Conservation (phyloP, 1,284 basidiomycete genomes). For the Cryptococcus sp. region DNA sequence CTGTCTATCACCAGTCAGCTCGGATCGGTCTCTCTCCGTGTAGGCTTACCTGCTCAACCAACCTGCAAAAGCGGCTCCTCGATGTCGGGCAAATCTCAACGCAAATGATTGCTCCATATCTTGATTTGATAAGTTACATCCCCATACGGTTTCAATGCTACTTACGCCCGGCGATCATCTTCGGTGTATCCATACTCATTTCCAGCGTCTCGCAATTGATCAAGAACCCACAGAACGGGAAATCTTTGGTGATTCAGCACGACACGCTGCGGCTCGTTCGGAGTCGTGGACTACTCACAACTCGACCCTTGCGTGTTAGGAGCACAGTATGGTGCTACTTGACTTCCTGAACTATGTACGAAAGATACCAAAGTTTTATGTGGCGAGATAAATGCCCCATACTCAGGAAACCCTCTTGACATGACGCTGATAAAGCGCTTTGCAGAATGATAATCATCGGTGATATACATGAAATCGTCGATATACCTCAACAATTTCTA, state of each 20-base stretch:
- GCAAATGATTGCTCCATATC: conserved; percentile 45
- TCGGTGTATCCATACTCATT: conserved; percentile 66
- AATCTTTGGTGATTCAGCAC: conserved; percentile 52
- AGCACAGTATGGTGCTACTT: conserved; percentile 18
- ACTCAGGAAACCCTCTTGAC: conserved; percentile 81
- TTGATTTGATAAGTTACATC: conserved; percentile 5
- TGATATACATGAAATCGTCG: conserved; percentile 91
- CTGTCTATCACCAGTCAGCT: conserved; percentile 17
- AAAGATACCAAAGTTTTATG: conserved; percentile 74
- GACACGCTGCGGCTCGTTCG: background rate
- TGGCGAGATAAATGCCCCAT: conserved; percentile 82
- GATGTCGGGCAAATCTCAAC: conserved; percentile 27
- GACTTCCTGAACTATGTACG: conserved; percentile 20
- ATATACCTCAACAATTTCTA: conserved; percentile 78
- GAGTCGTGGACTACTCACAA: background rate
- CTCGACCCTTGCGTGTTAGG: conserved; percentile 8
- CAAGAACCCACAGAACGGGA: conserved; percentile 84
- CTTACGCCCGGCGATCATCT: conserved; percentile 60
- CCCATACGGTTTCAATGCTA: conserved; percentile 2
- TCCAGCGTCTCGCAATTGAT: conserved; percentile 72
- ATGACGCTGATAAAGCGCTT: conserved; percentile 70
- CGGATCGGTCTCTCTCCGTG: background rate
- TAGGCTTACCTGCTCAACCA: conserved; percentile 36
- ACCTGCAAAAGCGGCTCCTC: conserved; percentile 32
- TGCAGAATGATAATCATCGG: conserved; percentile 64